Evolutionary conservation across 495 filamentous ascomycete genomes (phyloP).

Genomic region (Niebla homalea): DNA sequence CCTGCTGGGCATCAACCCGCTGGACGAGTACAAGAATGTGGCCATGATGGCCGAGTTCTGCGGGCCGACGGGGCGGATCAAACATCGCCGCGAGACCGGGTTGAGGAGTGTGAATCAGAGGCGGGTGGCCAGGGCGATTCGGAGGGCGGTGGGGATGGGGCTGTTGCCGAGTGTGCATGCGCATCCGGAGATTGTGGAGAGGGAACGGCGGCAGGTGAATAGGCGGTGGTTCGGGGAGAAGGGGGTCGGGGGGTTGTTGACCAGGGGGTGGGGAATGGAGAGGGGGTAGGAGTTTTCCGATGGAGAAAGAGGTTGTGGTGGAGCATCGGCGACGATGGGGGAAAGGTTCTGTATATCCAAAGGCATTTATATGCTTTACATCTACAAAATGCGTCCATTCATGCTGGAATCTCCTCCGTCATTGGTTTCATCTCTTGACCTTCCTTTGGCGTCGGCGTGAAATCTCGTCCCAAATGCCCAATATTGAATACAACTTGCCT

Average conservation of each 20-base stretch:
- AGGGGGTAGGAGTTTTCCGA: background rate
- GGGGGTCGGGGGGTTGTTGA: background rate
- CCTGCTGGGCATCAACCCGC: slow-evolving; percentile 62
- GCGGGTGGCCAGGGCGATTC: slow-evolving; percentile 80
- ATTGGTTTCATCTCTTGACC: too few relatives aligned
- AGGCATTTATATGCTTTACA: background rate
- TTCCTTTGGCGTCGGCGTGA: background rate
- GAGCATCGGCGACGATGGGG: background rate
- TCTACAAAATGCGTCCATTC: too few relatives aligned
- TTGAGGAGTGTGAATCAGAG: slow-evolving; percentile 81
- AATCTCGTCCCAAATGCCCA: slow-evolving; percentile 5
- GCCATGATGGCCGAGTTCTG: slow-evolving; percentile 83
- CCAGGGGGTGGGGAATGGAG: background rate
- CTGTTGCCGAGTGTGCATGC: slow-evolving; percentile 84
- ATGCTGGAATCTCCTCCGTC: too few relatives aligned
- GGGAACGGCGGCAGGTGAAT: slow-evolving; percentile 16
- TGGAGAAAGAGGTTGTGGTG: background rate
- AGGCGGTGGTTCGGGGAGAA: background rate
- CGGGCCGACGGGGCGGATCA: slow-evolving; percentile 74
- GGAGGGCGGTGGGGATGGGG: slow-evolving; percentile 76
- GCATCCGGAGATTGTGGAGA: slow-evolving; percentile 74
- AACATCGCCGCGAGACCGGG: slow-evolving; percentile 57
- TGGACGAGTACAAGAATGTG: slow-evolving; percentile 89
- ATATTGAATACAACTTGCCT: slow-evolving; percentile 9
- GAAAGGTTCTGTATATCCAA: background rate